phyloP scores from a whole-genome alignment of 345 rosid species.

The Toxicodendron radicans region DNA sequence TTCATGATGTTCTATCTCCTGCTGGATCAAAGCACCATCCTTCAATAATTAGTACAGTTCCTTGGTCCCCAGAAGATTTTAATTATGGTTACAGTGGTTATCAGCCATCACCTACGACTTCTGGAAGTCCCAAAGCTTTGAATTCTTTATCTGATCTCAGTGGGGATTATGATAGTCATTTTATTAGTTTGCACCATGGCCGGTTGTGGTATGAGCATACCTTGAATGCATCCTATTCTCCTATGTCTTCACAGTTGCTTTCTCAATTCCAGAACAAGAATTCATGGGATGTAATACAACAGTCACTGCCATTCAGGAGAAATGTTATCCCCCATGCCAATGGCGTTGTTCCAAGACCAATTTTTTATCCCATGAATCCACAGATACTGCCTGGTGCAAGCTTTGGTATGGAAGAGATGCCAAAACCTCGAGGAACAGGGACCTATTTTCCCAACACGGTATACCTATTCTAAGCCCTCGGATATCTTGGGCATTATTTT shows the following conservation, averaged over 20 bases:
- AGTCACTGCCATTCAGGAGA: constrained; percentile 46
- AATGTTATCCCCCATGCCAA: constrained; percentile 39
- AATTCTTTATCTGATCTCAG: constrained; percentile 56
- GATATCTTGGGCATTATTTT: constrained; percentile 15
- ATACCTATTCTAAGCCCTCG: constrained; percentile 27
- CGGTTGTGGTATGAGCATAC: constrained; percentile 44
- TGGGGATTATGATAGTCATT: constrained; percentile 61
- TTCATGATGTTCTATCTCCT: constrained; percentile 39
- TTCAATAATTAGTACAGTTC: constrained; percentile 27
- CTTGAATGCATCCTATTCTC: constrained; percentile 41
- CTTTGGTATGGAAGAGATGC: constrained; percentile 62
- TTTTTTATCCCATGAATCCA: constrained; percentile 47
- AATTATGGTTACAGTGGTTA: constrained; percentile 37
- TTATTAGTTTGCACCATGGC: constrained; percentile 44
- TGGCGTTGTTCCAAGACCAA: constrained; percentile 47
- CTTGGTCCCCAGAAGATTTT: constrained; percentile 47
- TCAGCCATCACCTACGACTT: constrained; percentile 26
- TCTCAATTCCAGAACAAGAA: constrained; percentile 51
- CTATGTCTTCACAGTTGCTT: constrained; percentile 39
- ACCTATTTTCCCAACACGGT: constrained; percentile 79
- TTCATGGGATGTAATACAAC: constrained; percentile 59
- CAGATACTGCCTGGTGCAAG: constrained; percentile 45
- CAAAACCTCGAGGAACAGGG: constrained; percentile 84
- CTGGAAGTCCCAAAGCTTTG: constrained; percentile 28
- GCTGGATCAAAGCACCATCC: constrained; percentile 35